Percentiles rank a stretch among this genome's conserved stretches.
Evolutionary conservation across 2,329 filamentous ascomycete species (phyloP).

Genomic region (Penicillium janthinellum): DNA sequence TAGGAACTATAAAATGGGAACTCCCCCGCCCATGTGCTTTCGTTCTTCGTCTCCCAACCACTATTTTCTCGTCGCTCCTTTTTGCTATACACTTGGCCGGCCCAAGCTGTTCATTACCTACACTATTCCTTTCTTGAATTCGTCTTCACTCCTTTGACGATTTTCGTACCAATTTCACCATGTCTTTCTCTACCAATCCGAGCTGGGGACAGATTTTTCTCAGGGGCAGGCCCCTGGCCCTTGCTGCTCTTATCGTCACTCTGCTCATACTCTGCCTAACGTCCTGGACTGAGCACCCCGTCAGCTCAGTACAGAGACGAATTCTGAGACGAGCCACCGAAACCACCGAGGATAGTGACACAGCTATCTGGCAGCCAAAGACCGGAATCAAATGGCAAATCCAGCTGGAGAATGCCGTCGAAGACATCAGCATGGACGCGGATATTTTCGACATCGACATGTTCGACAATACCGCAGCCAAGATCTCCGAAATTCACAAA

Average conservation of each 20-base stretch:
- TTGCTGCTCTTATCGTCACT: neutral
- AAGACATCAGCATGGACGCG: constrained; percentile 53
- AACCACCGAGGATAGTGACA: neutral
- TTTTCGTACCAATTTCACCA: neutral
- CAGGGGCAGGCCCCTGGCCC: neutral
- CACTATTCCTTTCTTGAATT: neutral
- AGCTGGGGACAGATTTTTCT: neutral
- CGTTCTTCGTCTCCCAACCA: neutral
- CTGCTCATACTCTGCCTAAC: neutral
- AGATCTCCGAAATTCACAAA: constrained; percentile 52
- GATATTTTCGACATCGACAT: constrained; percentile 64
- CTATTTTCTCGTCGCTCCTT: neutral
- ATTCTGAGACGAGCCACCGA: neutral
- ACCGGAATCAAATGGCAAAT: constrained; percentile 64
- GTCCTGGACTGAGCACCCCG: neutral
- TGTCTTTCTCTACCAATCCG: constrained; percentile 1
- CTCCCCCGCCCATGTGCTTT: neutral
- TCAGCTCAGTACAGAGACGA: neutral
- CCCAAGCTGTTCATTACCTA: constrained; percentile 1
- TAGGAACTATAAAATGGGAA: neutral
- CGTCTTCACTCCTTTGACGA: constrained; percentile 6
- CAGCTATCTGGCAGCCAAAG: constrained; percentile 54
- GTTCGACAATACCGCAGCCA: constrained; percentile 55
- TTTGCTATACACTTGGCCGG: constrained; percentile 2
- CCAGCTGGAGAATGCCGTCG: constrained; percentile 49